Evolutionary conservation across 2,329 filamentous ascomycete genomes (phyloP).

Genomic region (Aspergillus japonicus): DNA sequence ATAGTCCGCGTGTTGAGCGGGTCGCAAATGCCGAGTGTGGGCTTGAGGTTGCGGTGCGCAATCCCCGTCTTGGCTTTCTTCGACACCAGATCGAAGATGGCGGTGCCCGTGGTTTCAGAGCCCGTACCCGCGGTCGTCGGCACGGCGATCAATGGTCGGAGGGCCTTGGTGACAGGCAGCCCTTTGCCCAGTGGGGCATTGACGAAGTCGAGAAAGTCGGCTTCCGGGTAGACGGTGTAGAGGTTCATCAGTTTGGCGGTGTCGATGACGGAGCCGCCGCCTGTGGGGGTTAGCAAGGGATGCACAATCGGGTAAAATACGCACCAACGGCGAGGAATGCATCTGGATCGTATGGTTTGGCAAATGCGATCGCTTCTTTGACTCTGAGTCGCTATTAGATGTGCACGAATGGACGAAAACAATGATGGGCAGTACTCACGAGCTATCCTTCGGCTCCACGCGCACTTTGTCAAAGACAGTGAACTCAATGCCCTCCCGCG

Average conservation of each 20-base stretch:
- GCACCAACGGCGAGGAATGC: slow-evolving; percentile 85
- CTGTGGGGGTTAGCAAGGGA: slow-evolving; percentile 20
- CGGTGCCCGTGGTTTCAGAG: slow-evolving; percentile 94
- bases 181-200: slow-evolving; percentile 91
- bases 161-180: slow-evolving; percentile 66
- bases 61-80: slow-evolving; percentile 94
- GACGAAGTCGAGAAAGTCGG: slow-evolving; percentile 95
- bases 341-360: slow-evolving; percentile 76
- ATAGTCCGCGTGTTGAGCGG: slow-evolving; percentile 93
- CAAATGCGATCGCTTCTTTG: slow-evolving; percentile 83
- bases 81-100: slow-evolving; percentile 91
- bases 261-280: slow-evolving; percentile 90
- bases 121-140: slow-evolving; percentile 85
- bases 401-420: background rate
- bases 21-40: slow-evolving; percentile 82
- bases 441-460: slow-evolving; percentile 92
- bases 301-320: slow-evolving; percentile 10
- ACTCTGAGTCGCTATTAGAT: slow-evolving; percentile 55
- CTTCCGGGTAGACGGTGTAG: slow-evolving; percentile 85
- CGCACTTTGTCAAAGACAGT: slow-evolving; percentile 76
- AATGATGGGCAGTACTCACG: slow-evolving; percentile 49
- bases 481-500: slow-evolving; percentile 74
- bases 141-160: slow-evolving; percentile 76
- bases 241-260: slow-evolving; percentile 99
- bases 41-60: slow-evolving; percentile 92